A percentile compares a stretch with the other conserved stretches of the same genome.
phyloP scores from a whole-genome alignment of 345 rosid species.

The Cardiospermum halicacabum region DNA sequence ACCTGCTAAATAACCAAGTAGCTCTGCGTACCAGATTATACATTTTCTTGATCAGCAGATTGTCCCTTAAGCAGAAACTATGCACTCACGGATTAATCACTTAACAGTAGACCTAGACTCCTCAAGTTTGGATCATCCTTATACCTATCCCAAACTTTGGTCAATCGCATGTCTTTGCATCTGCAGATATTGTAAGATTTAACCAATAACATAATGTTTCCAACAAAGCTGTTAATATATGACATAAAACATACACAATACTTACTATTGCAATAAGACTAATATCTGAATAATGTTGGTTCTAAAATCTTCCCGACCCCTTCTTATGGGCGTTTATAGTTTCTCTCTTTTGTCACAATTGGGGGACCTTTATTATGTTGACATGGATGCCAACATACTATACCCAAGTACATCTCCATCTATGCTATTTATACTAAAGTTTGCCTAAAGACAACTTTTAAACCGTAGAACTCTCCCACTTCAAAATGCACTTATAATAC shows the following conservation, averaged over 20 bases:
- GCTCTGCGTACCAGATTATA: too few relatives aligned
- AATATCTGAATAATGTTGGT: conserved; percentile 42
- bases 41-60: background rate
- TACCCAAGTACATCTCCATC: too few relatives aligned
- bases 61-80: background rate
- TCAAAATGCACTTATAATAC: too few relatives aligned
- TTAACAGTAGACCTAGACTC: conserved; percentile 23
- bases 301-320: conserved; percentile 64
- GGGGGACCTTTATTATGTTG: too few relatives aligned
- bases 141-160: conserved; percentile 61
- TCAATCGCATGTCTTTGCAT: conserved; percentile 61
- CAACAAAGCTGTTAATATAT: background rate
- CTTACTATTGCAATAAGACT: conserved; percentile 71
- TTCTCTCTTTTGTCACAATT: too few relatives aligned
- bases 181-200: conserved; percentile 23
- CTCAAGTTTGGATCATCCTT: conserved; percentile 58
- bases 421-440: too few relatives aligned
- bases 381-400: too few relatives aligned
- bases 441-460: too few relatives aligned
- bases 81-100: conserved; percentile 7
- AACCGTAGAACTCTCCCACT: too few relatives aligned
- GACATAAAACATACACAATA: background rate
- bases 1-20: too few relatives aligned
- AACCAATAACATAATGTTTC: background rate
- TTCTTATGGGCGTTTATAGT: too few relatives aligned